Conservation (phyloP, 2,329 filamentous ascomycete genomes). For the Scleromitrula shiraiana region DNA sequence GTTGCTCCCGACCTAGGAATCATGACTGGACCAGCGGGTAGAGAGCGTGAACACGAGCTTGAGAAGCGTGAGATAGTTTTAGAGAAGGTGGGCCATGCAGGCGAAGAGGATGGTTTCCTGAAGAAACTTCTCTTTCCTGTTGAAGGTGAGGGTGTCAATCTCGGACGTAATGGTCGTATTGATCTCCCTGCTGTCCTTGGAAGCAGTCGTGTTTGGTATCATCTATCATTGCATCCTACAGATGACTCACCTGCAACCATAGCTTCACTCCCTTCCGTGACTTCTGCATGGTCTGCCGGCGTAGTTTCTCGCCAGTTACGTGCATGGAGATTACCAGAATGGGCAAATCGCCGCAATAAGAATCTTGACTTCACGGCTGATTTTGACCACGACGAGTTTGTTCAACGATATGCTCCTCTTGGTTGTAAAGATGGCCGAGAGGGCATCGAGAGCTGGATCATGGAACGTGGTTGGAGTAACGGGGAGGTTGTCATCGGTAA, state of each 20-base stretch:
- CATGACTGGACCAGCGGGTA: conserved; percentile 54
- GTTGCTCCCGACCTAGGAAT: conserved; percentile 74
- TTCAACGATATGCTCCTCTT: conserved; percentile 69
- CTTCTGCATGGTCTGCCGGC: conserved; percentile 87
- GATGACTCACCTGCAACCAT: conserved; percentile 74
- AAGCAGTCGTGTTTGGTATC: conserved; percentile 91
- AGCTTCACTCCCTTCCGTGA: conserved; percentile 61
- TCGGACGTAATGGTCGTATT: conserved; percentile 71
- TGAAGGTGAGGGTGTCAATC: conserved; percentile 66
- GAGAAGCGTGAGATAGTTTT: conserved; percentile 78
- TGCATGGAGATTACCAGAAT: conserved; percentile 88
- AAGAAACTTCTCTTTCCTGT: conserved; percentile 75
- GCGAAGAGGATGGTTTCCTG: conserved; percentile 75
- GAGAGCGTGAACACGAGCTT: conserved; percentile 68
- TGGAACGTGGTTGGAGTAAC: conserved; percentile 97
- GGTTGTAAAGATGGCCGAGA: conserved; percentile 87
- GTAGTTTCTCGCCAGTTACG: conserved; percentile 88
- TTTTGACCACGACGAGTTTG: conserved; percentile 90
- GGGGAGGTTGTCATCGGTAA: conserved; percentile 87
- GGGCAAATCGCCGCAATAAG: conserved; percentile 89
- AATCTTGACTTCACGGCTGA: conserved; percentile 93
- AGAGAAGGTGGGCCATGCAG: conserved; percentile 77
- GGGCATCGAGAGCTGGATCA: conserved; percentile 86
- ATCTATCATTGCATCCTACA: conserved; percentile 83
- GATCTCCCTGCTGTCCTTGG: conserved; percentile 67